Evolutionary conservation across 352 stramenopile genomes (phyloP).

Genomic region (Pythium dissotocum): DNA sequence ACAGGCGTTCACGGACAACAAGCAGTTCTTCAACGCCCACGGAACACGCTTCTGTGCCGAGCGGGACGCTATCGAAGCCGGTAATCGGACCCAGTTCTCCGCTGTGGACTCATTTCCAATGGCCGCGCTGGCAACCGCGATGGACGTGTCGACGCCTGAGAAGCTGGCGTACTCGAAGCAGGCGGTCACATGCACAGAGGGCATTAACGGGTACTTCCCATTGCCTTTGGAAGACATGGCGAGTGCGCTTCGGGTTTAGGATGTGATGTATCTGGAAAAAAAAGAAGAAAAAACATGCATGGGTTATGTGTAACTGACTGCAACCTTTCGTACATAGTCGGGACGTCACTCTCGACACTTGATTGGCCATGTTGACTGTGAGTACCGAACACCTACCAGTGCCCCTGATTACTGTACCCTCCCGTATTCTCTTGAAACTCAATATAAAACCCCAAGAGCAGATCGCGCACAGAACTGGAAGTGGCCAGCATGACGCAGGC

Average conservation of each 20-base stretch:
- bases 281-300: too few species aligned
- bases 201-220: background rate
- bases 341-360: too few species aligned
- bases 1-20: background rate
- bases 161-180: background rate
- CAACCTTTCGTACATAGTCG: too few species aligned
- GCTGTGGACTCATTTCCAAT: background rate
- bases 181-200: background rate
- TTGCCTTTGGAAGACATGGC: background rate
- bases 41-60: conserved; percentile 5
- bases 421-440: too few species aligned
- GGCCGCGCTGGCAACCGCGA: background rate
- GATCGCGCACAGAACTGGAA: too few species aligned
- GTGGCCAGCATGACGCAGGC: too few species aligned
- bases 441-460: too few species aligned
- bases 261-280: too few species aligned
- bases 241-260: background rate
- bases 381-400: too few species aligned
- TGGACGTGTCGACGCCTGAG: conserved; percentile 9
- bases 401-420: too few species aligned
- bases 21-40: background rate
- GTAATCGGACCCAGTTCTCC: background rate
- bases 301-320: too few species aligned
- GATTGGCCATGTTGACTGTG: too few species aligned
- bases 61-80: background rate